Evolutionary conservation across 768 basidiomycete species (phyloP).

Genomic region (Lactifluus echinatus): DNA sequence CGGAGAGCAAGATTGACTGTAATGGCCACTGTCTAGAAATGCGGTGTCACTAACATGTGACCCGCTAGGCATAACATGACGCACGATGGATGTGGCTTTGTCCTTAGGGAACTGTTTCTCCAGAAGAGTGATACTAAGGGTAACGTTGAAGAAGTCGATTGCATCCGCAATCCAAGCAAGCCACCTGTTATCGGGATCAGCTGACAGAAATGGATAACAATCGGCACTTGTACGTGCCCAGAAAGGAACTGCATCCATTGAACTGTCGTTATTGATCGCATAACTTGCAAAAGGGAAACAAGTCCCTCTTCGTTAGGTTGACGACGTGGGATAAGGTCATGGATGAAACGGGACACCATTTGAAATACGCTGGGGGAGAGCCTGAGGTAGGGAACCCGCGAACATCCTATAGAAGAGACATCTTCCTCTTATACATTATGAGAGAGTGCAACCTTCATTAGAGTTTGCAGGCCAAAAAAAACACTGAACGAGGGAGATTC

Average conservation of each 20-base stretch:
- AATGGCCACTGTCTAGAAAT: slow-evolving; percentile 57
- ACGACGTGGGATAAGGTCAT: background rate
- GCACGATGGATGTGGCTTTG: slow-evolving; percentile 34
- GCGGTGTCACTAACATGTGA: background rate
- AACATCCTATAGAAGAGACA: background rate
- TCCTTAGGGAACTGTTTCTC: slow-evolving; percentile 38
- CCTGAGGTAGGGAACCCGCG: background rate
- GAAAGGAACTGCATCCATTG: slow-evolving; percentile 48
- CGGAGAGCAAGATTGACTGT: slow-evolving; percentile 87
- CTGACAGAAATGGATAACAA: background rate
- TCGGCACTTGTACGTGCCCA: slow-evolving; percentile 31
- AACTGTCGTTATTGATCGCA: slow-evolving; percentile 35
- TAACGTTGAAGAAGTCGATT: slow-evolving; percentile 76
- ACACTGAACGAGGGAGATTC: background rate
- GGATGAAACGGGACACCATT: slow-evolving; percentile 6
- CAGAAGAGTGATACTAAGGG: slow-evolving; percentile 42
- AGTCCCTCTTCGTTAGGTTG: background rate
- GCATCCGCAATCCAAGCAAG: slow-evolving; percentile 83
- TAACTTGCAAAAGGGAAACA: slow-evolving; percentile 33
- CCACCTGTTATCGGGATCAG: slow-evolving; percentile 38
- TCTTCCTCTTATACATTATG: background rate
- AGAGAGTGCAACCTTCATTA: background rate
- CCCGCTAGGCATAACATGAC: slow-evolving; percentile 10
- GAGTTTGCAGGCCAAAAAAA: background rate
- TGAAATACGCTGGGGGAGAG: background rate